A percentile compares a stretch with the other conserved stretches of the same genome.
Conservation (phyloP, 2,329 filamentous ascomycete species). For the Orbilia javanica region DNA sequence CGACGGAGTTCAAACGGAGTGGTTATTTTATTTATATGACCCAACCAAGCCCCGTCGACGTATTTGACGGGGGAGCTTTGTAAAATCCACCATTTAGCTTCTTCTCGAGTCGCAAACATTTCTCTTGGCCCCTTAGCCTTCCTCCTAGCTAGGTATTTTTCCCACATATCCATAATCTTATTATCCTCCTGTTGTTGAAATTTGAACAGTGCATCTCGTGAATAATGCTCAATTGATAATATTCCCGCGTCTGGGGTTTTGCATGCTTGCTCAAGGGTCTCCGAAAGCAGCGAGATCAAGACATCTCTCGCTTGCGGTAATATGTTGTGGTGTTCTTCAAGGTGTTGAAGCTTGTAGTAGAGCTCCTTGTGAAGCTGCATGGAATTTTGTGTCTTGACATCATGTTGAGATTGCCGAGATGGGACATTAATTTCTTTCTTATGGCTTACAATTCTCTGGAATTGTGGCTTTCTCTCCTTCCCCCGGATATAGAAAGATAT, state of each 20-base stretch:
- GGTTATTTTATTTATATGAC: conserved; percentile 66
- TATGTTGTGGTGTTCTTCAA: conserved; percentile 65
- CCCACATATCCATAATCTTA: conserved; percentile 63
- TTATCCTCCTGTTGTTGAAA: conserved; percentile 64
- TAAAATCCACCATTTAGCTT: conserved; percentile 66
- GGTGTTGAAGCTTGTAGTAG: conserved; percentile 64
- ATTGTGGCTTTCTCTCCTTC: background rate
- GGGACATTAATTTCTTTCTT: background rate
- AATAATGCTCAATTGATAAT: conserved; percentile 63
- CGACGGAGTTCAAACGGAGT: conserved; percentile 66
- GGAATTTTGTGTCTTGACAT: background rate
- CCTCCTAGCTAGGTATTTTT: conserved; percentile 64
- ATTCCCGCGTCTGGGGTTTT: conserved; percentile 62
- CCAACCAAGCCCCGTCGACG: conserved; percentile 69
- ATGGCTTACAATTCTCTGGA: background rate
- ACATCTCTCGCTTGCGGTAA: conserved; percentile 63
- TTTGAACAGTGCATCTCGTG: conserved; percentile 61
- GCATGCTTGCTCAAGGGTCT: conserved; percentile 62
- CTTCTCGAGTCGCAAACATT: conserved; percentile 64
- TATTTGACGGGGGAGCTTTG: conserved; percentile 67
- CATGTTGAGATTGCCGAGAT: background rate
- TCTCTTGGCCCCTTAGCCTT: conserved; percentile 64
- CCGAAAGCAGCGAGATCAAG: conserved; percentile 64
- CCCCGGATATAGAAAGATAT: background rate
- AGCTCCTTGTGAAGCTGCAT: conserved; percentile 28